Evolutionary conservation across 2,329 filamentous ascomycete genomes (phyloP).

Genomic region (Aspergillus tamarii): DNA sequence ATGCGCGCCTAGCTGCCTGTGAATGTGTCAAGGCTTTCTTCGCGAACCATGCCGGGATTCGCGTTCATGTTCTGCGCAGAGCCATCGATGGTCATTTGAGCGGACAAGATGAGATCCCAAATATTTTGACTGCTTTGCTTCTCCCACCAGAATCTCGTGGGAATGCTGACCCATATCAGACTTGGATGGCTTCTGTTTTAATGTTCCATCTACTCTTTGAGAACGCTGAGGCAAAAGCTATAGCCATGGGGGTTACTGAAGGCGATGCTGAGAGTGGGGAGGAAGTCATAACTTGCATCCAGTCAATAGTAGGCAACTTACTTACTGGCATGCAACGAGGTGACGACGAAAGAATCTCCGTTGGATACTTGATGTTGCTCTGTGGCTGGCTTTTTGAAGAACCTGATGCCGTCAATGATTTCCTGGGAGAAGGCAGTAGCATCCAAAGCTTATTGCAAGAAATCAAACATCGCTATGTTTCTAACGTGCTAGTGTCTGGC

Average conservation of each 20-base stretch:
- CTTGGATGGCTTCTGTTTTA: slow-evolving; percentile 87
- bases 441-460: slow-evolving; percentile 83
- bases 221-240: slow-evolving; percentile 74
- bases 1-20: slow-evolving; percentile 81
- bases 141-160: slow-evolving; percentile 64
- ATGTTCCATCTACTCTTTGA: slow-evolving; percentile 85
- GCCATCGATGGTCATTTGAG: slow-evolving; percentile 85
- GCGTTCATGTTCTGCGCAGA: slow-evolving; percentile 80
- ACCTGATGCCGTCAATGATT: slow-evolving; percentile 86
- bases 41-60: slow-evolving; percentile 76
- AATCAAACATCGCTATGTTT: slow-evolving; percentile 64
- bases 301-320: slow-evolving; percentile 84
- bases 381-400: slow-evolving; percentile 92
- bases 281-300: slow-evolving; percentile 92
- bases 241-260: slow-evolving; percentile 81
- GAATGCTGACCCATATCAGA: slow-evolving; percentile 79
- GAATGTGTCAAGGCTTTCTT: slow-evolving; percentile 95
- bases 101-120: slow-evolving; percentile 79
- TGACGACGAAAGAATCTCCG: slow-evolving; percentile 76
- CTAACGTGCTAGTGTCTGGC: slow-evolving; percentile 73
- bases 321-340: slow-evolving; percentile 74
- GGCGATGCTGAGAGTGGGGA: slow-evolving; percentile 88
- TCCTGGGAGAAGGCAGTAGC: slow-evolving; percentile 88
- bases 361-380: slow-evolving; percentile 88
- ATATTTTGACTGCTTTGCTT: slow-evolving; percentile 82